These are phyloP conservation scores for Lyophyllum decastes DNA, from an alignment of 768 basidiomycete species.

Conservation along the genomic window DNA sequence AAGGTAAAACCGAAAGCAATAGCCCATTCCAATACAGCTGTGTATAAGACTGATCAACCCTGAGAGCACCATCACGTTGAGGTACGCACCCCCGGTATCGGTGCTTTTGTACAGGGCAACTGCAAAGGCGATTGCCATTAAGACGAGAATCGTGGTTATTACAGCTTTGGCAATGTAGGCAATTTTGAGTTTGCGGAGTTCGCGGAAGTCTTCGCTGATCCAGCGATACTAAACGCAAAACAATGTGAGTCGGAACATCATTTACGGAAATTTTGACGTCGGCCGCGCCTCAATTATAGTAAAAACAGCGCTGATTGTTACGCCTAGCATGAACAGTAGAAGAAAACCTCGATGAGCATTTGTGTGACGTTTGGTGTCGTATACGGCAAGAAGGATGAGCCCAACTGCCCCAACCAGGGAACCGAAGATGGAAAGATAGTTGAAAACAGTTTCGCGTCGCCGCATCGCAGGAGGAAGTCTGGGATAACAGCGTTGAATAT, in stretches of 20 bases:
- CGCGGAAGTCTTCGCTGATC: constrained; percentile 57
- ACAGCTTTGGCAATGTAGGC: constrained; percentile 66
- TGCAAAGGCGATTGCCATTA: constrained; percentile 65
- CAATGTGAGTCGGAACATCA: neutral
- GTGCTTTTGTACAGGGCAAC: constrained; percentile 43
- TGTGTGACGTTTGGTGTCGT: constrained; percentile 62
- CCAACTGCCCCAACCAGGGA: constrained; percentile 64
- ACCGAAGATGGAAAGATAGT: constrained; percentile 58
- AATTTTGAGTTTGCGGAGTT: constrained; percentile 42
- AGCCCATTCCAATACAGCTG: constrained; percentile 74
- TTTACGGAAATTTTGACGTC: neutral
- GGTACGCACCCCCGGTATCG: constrained; percentile 50
- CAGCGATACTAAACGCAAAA: constrained; percentile 52
- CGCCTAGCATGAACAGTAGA: constrained; percentile 73
- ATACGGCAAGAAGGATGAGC: constrained; percentile 68
- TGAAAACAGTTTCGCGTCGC: constrained; percentile 53
- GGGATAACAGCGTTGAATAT: neutral
- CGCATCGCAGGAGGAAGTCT: constrained; percentile 66
- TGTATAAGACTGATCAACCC: neutral
- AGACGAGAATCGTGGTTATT: constrained; percentile 58
- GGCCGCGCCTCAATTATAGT: constrained; percentile 62
- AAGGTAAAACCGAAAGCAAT: constrained; percentile 74
- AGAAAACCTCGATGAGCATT: constrained; percentile 61
- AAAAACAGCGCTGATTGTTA: constrained; percentile 73
- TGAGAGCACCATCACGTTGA: neutral